Conservation (phyloP, 305 asterid genomes). For the Solanum hybrid region DNA sequence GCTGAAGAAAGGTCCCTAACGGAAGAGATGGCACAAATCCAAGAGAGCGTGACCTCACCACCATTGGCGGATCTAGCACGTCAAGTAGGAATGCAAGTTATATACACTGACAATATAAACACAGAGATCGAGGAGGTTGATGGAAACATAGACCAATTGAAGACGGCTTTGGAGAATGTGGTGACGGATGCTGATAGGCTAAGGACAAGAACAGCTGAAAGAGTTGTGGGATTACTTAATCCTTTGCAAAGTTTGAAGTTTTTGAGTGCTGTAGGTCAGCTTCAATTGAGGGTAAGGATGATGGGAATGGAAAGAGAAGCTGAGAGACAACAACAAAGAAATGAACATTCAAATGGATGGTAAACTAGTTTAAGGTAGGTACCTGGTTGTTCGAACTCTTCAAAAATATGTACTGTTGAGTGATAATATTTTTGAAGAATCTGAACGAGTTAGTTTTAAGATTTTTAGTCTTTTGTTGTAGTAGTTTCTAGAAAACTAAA, state of each 20-base stretch:
- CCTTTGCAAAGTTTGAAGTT: constrained; percentile 17
- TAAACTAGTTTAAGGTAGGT: background rate
- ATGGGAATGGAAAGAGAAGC: constrained; percentile 23
- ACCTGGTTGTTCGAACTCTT: background rate
- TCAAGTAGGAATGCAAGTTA: background rate
- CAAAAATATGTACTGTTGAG: background rate
- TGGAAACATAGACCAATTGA: background rate
- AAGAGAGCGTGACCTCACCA: constrained; percentile 36
- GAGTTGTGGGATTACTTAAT: constrained; percentile 5
- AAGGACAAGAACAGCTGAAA: constrained; percentile 20
- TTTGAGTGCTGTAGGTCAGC: constrained; percentile 19
- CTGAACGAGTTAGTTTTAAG: background rate
- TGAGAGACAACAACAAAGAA: background rate
- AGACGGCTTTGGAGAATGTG: constrained; percentile 1
- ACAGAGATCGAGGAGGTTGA: background rate
- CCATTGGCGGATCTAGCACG: constrained; percentile 14
- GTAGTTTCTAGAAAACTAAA: background rate
- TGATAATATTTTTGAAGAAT: background rate
- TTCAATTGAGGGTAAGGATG: constrained; percentile 14
- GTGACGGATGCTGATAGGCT: constrained; percentile 20
- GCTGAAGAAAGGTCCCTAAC: constrained; percentile 8
- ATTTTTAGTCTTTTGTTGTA: background rate
- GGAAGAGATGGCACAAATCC: constrained; percentile 28
- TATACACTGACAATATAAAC: background rate
- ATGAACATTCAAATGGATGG: background rate